phyloP scores from a whole-genome alignment of 768 basidiomycete species.

The button mushroom (Agaricus bisporus) region DNA sequence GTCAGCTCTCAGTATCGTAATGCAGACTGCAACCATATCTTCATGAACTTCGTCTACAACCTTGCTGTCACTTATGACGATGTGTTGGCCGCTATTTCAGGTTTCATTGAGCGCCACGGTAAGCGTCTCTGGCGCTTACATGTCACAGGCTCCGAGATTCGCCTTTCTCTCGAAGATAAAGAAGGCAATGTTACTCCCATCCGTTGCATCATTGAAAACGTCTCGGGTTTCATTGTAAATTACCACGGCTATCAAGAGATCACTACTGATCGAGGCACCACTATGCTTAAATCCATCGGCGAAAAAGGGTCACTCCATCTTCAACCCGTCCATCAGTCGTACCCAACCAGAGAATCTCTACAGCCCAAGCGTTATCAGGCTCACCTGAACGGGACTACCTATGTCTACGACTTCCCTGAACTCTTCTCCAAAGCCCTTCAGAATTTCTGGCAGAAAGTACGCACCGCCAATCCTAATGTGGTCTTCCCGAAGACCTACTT shows the following conservation, averaged over 20 bases:
- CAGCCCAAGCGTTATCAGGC: conserved; percentile 99
- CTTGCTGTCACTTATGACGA: conserved; percentile 94
- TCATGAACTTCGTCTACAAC: conserved; percentile 98
- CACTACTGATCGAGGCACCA: conserved; percentile 89
- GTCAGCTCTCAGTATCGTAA: conserved; percentile 85
- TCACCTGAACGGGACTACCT: conserved; percentile 96
- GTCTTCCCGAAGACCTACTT: conserved; percentile 73
- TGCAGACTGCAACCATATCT: conserved; percentile 97
- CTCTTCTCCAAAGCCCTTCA: conserved; percentile 96
- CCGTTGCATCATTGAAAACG: conserved; percentile 97
- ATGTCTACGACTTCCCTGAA: conserved; percentile 99
- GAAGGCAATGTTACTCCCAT: conserved; percentile 96
- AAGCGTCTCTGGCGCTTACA: conserved; percentile 98
- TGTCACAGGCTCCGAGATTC: conserved; percentile 96
- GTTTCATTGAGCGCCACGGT: conserved; percentile 98
- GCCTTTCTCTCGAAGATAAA: conserved; percentile 88
- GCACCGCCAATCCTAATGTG: conserved; percentile 56
- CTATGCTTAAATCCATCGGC: conserved; percentile 96
- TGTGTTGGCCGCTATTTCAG: conserved; percentile 94
- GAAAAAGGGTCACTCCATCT: conserved; percentile 96
- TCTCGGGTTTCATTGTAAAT: conserved; percentile 97
- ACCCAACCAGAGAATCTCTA: conserved; percentile 95
- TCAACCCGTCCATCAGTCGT: conserved; percentile 88
- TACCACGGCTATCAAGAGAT: conserved; percentile 99
- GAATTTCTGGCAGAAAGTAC: conserved; percentile 82